Evolutionary conservation across 805 yeast species (phyloP), one percentile per base, ranked within the genome.

Genomic region (Nakazawaea peltata): DNA sequence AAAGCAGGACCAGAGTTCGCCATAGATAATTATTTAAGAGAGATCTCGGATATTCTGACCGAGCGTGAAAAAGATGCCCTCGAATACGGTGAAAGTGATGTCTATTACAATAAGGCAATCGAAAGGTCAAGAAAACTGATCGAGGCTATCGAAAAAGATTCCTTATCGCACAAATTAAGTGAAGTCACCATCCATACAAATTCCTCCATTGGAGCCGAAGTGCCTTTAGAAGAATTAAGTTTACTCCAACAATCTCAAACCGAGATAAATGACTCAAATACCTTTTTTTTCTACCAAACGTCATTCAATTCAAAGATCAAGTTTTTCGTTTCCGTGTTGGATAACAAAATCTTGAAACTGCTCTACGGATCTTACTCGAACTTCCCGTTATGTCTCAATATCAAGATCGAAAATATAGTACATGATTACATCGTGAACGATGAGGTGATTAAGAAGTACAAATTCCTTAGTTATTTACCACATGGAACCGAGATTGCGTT

Each of bases 401-500:
- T 74, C 8, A 70, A 66, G 26, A 69, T 88, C 5, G 95, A 85
- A 45, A 80, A 78, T 50, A 71, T 90, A 26, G 69, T 63, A 32
- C 71, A 70, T 49, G 94, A 82, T 25, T 71, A 71, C 17, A 64
- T 81, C 15, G 71, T 79, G 2, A 71, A 80, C 0, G 77, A 73
- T 12, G 74, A 74, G 3, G 44, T 81, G 48, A 47, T 72, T 2
- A 69, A 71, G 34, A 74, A 77, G 44, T 69, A 69, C 52, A 88
- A 86, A 54, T 86, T 82, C 53, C 57, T 92, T 38, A 69, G 82
- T 1, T 90, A 90, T 54, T 57, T 87, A 16, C 97, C 98, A 0
- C 53, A 74, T 19, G 97, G 97, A 2, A 81, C 95, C 0, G 82
- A 81, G 34, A 55, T 90, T 28, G 94, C 87, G 9, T 77, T 84